These are phyloP conservation scores for Sphenostylis stenocarpa DNA, from an alignment of 306 rosid genomes.

Conservation along the genomic window DNA sequence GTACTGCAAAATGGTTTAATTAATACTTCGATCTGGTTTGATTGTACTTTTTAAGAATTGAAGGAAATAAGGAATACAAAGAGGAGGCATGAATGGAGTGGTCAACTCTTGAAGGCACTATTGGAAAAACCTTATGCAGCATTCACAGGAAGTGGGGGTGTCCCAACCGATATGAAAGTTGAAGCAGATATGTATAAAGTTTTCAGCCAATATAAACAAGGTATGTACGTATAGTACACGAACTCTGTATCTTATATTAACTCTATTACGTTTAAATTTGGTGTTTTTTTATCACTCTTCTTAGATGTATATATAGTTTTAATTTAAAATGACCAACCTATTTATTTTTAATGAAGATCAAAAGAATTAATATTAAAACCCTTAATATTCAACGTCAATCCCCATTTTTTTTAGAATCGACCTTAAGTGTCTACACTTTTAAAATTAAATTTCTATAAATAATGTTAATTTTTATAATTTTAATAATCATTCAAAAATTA, in stretches of 20 bases:
- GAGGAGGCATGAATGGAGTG: conserved; percentile 42
- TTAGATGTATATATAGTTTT: too few relatives aligned
- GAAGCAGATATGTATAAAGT: not conserved
- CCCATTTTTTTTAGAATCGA: too few relatives aligned
- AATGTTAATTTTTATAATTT: too few relatives aligned
- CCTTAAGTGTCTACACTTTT: too few relatives aligned
- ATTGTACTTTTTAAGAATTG: not conserved
- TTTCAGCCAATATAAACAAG: not conserved
- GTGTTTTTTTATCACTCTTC: too few relatives aligned
- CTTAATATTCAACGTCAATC: too few relatives aligned
- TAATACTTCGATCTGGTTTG: not conserved
- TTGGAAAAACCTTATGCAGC: not conserved
- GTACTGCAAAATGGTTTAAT: not conserved
- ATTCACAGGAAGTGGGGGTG: conserved; percentile 1
- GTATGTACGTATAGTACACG: not conserved
- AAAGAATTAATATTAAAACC: too few relatives aligned
- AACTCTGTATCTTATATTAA: not conserved
- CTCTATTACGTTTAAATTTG: too few relatives aligned
- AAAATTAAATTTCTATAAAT: too few relatives aligned
- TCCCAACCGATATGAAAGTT: not conserved
- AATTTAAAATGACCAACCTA: too few relatives aligned
- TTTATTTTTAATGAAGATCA: too few relatives aligned
- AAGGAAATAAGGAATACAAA: conserved; percentile 11
- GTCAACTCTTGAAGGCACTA: conserved; percentile 44
- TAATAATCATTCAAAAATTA: too few relatives aligned